phyloP scores from a whole-genome alignment of 306 rosid species.

The Luffa acutangula region DNA sequence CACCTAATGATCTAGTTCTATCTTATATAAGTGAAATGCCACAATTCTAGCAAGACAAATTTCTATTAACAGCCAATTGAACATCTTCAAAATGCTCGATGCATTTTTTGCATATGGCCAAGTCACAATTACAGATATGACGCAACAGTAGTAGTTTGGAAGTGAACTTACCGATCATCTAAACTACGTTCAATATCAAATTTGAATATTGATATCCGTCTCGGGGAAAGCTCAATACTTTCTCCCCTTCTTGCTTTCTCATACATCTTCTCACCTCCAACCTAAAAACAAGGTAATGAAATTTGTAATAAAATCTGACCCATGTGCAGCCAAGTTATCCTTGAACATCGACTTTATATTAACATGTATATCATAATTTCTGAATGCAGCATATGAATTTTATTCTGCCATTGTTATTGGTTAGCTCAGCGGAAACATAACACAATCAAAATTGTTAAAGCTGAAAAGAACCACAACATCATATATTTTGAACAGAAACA shows the following conservation, averaged over 20 bases:
- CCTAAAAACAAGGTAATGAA: conserved; percentile 33
- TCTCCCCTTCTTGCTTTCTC: conserved; percentile 98
- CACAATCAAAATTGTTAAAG: background rate
- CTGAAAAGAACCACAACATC: background rate
- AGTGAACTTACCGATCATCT: conserved; percentile 56
- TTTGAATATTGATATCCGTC: conserved; percentile 80
- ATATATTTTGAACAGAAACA: background rate
- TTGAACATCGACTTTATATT: background rate
- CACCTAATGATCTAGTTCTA: background rate
- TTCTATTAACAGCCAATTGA: background rate
- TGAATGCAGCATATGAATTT: background rate
- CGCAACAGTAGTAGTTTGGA: background rate
- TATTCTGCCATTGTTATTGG: background rate
- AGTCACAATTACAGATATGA: background rate
- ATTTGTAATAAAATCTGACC: conserved; percentile 3
- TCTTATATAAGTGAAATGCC: background rate
- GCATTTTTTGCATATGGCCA: conserved; percentile 2
- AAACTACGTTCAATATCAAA: conserved; percentile 89
- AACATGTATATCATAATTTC: background rate
- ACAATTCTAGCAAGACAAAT: background rate
- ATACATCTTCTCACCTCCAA: conserved; percentile 94
- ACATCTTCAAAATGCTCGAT: background rate
- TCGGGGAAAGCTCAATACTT: conserved; percentile 84
- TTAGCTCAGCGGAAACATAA: background rate
- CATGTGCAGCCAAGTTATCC: background rate